Base-by-base conservation (phyloP, 495 filamentous ascomycete species). In the Penicillium crystallinum region DNA sequence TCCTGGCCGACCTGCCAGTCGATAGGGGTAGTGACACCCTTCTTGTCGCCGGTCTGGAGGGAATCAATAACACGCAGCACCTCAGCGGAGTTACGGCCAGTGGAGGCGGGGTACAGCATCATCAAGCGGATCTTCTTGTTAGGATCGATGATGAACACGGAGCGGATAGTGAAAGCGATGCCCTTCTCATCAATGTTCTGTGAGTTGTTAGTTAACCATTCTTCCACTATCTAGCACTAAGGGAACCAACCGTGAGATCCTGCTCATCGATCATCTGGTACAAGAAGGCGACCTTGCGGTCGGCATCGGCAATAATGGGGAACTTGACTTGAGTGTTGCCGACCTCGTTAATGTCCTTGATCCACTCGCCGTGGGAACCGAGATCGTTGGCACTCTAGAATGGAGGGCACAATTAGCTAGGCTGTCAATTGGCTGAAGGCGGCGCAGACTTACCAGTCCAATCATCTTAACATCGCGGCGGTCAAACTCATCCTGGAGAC, bases 381-480 rank as follows among this genome's bases (percentile, higher is more conserved):
- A 85, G 69, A 41, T 74, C 73, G 66, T 86, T 84, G 51, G 83
- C 83, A 50, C 77, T 80, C 65, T 69, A 46, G 7, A 40, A 44
- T 15, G 21, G 11, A 10, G 14, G 5, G 4, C 60, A 57, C 54
- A 30, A 7, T 90, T 89, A 68, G 40, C 23, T 12, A 43, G 27
- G n/a, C 0, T 11, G 22, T 29, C n/a, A 27, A 12, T 7, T 1
- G 3, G 23, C 7, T 5, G 1, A 27, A 22, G 7, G 34, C 1
- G n/a, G 9, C 7, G 3, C 31, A 2, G 25, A 17, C 91, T 88
- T 33, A 88, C 93, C 55, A 98, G 82, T 55, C 93, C 93, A 59
- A 98, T 96, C 65, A 98, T 77, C 85, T 97, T 91, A 66, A 95
- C 90, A 52, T 87, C 88, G 60, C 93, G 88, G 76, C 89, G 90